Conservation (phyloP, 176 grass and related monocot genomes). For the Juncus inflexus region DNA sequence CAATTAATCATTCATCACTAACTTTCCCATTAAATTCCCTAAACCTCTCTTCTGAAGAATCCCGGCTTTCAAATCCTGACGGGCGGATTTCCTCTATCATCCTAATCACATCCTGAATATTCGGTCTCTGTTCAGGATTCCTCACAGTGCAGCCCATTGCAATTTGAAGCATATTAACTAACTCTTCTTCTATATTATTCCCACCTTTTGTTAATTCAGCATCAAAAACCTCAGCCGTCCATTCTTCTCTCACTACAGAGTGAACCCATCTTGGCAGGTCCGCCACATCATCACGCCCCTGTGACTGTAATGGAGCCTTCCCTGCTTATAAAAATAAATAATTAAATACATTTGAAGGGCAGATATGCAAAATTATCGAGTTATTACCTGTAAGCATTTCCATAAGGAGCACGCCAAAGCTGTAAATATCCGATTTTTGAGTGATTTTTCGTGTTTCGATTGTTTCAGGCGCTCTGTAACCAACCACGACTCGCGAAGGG, state of each 20-base stretch:
- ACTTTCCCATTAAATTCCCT: conserved; percentile 35
- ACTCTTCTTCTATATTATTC: conserved; percentile 64
- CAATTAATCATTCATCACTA: background rate
- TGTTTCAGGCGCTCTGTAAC: conserved; percentile 81
- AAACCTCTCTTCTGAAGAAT: conserved; percentile 39
- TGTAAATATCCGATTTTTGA: conserved; percentile 91
- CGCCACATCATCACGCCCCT: conserved; percentile 61
- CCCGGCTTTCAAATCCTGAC: conserved; percentile 36
- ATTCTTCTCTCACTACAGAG: conserved; percentile 90
- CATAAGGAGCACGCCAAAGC: conserved; percentile 88
- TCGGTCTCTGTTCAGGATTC: conserved; percentile 59
- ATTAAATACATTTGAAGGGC: too few species aligned
- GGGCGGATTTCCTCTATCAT: conserved; percentile 71
- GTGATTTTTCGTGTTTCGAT: conserved; percentile 71
- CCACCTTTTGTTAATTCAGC: conserved; percentile 47
- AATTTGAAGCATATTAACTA: conserved; percentile 91
- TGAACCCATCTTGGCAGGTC: conserved; percentile 90
- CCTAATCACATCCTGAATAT: conserved; percentile 59
- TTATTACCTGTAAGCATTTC: conserved; percentile 65
- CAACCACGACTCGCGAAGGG: conserved; percentile 41
- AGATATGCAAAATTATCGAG: background rate
- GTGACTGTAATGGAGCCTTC: conserved; percentile 83
- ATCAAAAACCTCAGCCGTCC: conserved; percentile 95
- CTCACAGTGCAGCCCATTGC: conserved; percentile 65
- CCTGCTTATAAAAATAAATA: conserved; percentile 23